Conservation (phyloP, 345 rosid genomes). For the Triadica sebifera region DNA sequence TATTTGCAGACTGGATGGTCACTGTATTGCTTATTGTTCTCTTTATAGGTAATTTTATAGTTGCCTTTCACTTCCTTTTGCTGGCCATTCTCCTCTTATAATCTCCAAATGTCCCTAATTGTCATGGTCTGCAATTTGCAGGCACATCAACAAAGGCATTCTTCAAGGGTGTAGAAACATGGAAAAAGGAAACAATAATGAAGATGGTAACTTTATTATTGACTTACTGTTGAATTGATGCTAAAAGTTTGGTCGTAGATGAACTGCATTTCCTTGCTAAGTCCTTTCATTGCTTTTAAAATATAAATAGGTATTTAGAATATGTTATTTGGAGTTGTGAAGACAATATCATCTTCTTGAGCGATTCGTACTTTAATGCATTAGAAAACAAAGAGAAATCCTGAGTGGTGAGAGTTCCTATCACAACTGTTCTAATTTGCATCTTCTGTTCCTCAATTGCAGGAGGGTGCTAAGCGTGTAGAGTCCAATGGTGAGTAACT, state of each 20-base stretch:
- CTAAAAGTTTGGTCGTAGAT: not conserved
- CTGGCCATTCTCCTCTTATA: not conserved
- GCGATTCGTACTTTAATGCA: too few relatives aligned
- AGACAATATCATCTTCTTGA: too few relatives aligned
- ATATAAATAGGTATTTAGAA: not conserved
- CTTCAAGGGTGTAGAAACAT: conserved; percentile 75
- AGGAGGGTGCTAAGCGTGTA: conserved; percentile 57
- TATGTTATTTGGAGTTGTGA: too few relatives aligned
- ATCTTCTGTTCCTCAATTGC: conserved; percentile 20
- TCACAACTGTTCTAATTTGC: not conserved
- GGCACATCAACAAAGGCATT: conserved; percentile 86
- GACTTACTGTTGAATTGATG: not conserved
- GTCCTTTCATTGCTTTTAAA: not conserved
- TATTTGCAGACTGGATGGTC: conserved; percentile 64
- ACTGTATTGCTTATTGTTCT: conserved; percentile 53
- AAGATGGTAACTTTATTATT: conserved; percentile 42
- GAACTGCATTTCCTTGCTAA: not conserved
- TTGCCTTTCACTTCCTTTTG: not conserved
- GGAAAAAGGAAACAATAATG: conserved; percentile 74
- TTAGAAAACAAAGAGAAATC: too few relatives aligned
- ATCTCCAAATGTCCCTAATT: not conserved
- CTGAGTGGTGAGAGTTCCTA: not conserved
- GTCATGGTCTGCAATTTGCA: conserved; percentile 36
- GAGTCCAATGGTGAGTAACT: conserved; percentile 44
- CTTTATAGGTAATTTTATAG: conserved; percentile 39